A percentile compares a stretch with the other conserved stretches of the same genome.
Conservation (phyloP, 2,329 filamentous ascomycete genomes). For the Colletotrichum cuscutae region DNA sequence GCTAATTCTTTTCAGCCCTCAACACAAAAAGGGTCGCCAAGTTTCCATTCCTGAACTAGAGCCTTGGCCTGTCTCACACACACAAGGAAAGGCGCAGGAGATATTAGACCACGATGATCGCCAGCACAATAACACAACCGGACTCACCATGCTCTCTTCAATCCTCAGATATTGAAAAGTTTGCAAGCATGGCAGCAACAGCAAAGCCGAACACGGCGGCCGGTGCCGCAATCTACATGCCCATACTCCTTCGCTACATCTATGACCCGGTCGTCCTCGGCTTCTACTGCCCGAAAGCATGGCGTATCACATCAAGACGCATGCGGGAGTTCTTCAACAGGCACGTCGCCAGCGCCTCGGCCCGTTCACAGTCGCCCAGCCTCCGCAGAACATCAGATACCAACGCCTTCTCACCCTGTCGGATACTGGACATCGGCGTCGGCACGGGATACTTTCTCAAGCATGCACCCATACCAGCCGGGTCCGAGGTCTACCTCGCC, state of each 20-base stretch:
- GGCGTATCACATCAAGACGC: constrained; percentile 37
- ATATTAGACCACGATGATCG: not conserved
- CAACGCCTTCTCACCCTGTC: not conserved
- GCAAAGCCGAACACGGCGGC: constrained; percentile 10
- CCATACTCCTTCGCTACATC: constrained; percentile 25
- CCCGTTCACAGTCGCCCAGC: constrained; percentile 43
- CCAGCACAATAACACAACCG: not conserved
- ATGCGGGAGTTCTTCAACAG: constrained; percentile 36
- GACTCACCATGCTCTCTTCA: not conserved
- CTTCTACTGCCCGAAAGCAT: constrained; percentile 47
- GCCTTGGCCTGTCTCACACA: not conserved
- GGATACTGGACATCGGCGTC: constrained; percentile 52
- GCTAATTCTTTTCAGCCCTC: not conserved
- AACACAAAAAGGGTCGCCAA: not conserved
- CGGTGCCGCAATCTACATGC: constrained; percentile 18
- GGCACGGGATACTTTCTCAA: constrained; percentile 48
- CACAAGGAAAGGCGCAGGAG: not conserved
- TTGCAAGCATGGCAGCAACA: not conserved
- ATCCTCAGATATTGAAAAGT: not conserved
- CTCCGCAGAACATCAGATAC: not conserved
- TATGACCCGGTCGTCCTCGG: constrained; percentile 46
- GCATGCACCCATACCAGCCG: not conserved
- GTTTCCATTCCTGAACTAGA: not conserved
- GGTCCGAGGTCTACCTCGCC: not conserved
- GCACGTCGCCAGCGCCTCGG: constrained; percentile 41